Evolutionary conservation across 257 asterid species (phyloP).

Genomic region (Salvia miltiorrhiza): DNA sequence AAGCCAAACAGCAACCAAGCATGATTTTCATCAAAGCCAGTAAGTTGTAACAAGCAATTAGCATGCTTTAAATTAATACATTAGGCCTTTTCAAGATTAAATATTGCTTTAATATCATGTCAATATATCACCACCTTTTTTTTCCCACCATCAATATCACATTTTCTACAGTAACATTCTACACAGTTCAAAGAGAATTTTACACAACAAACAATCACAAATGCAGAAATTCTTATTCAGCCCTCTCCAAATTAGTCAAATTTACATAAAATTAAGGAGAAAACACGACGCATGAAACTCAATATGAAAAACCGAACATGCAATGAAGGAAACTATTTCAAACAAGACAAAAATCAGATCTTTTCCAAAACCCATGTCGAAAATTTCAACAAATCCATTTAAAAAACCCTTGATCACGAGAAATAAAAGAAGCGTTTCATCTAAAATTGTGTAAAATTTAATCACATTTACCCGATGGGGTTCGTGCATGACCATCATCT

Average conservation of each 20-base stretch:
- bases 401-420: not conserved
- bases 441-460: not conserved
- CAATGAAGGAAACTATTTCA: not conserved
- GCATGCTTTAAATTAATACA: not conserved
- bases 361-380: not conserved
- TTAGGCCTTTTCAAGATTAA: not conserved
- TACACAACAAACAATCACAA: not conserved
- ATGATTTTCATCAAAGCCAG: not conserved
- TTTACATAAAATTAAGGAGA: not conserved
- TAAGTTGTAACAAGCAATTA: not conserved
- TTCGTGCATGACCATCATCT: constrained; percentile 19
- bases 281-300: not conserved
- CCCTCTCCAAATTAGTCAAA: not conserved
- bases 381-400: not conserved
- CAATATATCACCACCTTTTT: constrained; percentile 7
- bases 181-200: not conserved
- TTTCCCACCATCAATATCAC: not conserved
- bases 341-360: not conserved
- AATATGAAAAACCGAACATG: constrained; percentile 13
- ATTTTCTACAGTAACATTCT: not conserved
- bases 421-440: not conserved
- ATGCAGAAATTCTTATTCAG: not conserved
- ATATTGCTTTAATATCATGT: not conserved
- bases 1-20: not conserved
- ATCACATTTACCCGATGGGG: constrained; percentile 18